Conservation (phyloP, 1,284 basidiomycete species). For the Puccinia polysora region DNA sequence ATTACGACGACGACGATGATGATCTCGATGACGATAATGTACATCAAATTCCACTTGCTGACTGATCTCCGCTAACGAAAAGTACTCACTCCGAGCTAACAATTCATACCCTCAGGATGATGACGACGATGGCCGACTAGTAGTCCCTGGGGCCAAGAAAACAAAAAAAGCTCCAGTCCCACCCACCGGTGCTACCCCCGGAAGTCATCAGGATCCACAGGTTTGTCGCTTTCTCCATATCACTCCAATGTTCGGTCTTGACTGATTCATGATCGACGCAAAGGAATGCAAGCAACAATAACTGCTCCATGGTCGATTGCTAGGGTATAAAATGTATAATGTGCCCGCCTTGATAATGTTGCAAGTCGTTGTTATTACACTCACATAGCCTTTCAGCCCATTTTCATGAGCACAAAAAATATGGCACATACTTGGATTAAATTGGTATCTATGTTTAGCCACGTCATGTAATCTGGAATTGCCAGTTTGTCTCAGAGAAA, state of each 20-base stretch:
- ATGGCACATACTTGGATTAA: no score
- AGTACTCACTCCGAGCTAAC: no score
- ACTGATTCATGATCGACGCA: background rate
- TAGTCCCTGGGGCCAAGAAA: slow-evolving; percentile 41
- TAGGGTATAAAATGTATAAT: no score
- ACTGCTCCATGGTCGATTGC: no score
- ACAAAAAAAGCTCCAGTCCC: slow-evolving; percentile 39
- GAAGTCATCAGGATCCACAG: slow-evolving; percentile 42
- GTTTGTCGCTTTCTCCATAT: background rate
- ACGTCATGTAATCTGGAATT: no score
- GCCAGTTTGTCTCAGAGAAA: no score
- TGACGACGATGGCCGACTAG: slow-evolving; percentile 27
- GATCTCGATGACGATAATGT: slow-evolving; percentile 29
- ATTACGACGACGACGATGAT: slow-evolving; percentile 40
- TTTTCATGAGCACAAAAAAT: no score
- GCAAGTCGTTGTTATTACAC: no score
- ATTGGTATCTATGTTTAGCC: no score
- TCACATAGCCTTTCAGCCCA: no score
- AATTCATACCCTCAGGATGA: slow-evolving; percentile 29
- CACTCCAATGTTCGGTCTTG: background rate
- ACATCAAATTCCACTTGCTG: background rate
- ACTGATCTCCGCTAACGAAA: no score
- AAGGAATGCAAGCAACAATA: slow-evolving; percentile 44
- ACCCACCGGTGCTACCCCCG: slow-evolving; percentile 37
- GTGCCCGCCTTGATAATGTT: no score